A percentile compares a stretch with the other conserved stretches of the same genome.
Evolutionary conservation across 1,284 basidiomycete species (phyloP).

Genomic region (Mycocalia duriaeana): DNA sequence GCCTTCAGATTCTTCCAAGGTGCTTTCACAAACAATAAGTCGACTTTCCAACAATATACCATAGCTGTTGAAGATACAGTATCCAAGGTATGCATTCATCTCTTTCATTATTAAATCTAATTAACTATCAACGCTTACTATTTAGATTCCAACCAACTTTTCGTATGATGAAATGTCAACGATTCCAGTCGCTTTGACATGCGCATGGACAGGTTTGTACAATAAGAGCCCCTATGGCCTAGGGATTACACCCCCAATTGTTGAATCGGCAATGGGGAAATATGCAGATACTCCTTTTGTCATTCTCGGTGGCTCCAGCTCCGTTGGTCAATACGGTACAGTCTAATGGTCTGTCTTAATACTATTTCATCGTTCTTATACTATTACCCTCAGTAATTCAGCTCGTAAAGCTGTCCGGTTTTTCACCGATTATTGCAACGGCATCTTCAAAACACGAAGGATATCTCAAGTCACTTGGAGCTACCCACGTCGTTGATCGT

Average conservation of each 20-base stretch:
- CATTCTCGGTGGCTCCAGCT: conserved; percentile 33
- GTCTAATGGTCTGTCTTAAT: conserved; percentile 1
- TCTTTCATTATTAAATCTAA: not conserved
- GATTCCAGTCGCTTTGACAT: conserved; percentile 34
- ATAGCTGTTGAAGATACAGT: conserved; percentile 34
- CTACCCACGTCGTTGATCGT: conserved; percentile 41
- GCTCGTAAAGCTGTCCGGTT: conserved; percentile 42
- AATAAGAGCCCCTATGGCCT: conserved; percentile 23
- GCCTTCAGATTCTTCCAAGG: conserved; percentile 1
- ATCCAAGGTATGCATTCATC: conserved; percentile 32
- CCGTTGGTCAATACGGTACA: conserved; percentile 32
- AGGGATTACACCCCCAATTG: conserved; percentile 24
- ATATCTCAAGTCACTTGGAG: conserved; percentile 44
- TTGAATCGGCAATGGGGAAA: conserved; percentile 29
- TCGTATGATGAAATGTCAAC: conserved; percentile 40
- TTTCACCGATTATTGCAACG: conserved; percentile 44
- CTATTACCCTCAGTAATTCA: conserved; percentile 26
- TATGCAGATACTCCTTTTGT: conserved; percentile 30
- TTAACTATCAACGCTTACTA: too few species aligned
- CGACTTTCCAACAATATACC: conserved; percentile 23
- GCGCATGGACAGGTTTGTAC: conserved; percentile 34
- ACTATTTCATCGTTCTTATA: conserved; percentile 7
- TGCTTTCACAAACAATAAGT: not conserved
- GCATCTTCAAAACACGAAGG: conserved; percentile 37
- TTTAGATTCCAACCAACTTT: conserved; percentile 34